These are phyloP conservation scores for Pyracantha coccinea DNA, from an alignment of 331 rosid species.

Conservation along the genomic window DNA sequence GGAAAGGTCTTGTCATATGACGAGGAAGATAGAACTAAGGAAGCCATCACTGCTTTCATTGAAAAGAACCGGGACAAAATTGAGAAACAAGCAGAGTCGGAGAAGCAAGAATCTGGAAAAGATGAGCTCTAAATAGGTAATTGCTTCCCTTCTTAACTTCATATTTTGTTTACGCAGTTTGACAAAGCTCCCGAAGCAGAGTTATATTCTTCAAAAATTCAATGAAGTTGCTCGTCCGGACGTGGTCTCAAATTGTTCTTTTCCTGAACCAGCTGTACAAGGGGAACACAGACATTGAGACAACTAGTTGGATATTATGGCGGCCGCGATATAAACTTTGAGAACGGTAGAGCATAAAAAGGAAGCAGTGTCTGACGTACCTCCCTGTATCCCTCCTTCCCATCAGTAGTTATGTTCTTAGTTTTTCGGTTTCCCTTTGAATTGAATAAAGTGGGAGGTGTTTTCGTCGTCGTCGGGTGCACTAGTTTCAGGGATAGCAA, in stretches of 20 bases:
- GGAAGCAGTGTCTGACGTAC: constrained; percentile 19
- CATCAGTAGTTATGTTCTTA: not conserved
- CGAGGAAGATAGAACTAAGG: constrained; percentile 62
- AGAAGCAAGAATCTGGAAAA: constrained; percentile 31
- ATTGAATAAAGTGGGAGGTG: no score
- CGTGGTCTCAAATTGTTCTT: not conserved
- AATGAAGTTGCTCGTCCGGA: not conserved
- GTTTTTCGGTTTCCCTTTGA: not conserved
- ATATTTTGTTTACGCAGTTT: not conserved
- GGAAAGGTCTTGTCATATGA: constrained; percentile 48
- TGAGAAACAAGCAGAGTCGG: constrained; percentile 1
- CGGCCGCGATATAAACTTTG: constrained; percentile 1
- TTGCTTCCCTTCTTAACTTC: not conserved
- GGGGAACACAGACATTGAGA: constrained; percentile 4
- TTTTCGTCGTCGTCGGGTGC: constrained; percentile 1
- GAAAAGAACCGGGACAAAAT: constrained; percentile 61
- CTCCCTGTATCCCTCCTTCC: constrained; percentile 10
- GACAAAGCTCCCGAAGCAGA: not conserved
- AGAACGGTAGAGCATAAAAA: no score
- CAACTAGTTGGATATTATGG: not conserved
- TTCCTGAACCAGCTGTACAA: not conserved
- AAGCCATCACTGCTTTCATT: constrained; percentile 55
- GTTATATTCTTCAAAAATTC: not conserved
- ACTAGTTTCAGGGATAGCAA: constrained; percentile 8
- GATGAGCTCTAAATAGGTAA: constrained; percentile 80